Evolutionary conservation across 2,329 filamentous ascomycete species (phyloP).

Genomic region (Celoporthe dispersa): DNA sequence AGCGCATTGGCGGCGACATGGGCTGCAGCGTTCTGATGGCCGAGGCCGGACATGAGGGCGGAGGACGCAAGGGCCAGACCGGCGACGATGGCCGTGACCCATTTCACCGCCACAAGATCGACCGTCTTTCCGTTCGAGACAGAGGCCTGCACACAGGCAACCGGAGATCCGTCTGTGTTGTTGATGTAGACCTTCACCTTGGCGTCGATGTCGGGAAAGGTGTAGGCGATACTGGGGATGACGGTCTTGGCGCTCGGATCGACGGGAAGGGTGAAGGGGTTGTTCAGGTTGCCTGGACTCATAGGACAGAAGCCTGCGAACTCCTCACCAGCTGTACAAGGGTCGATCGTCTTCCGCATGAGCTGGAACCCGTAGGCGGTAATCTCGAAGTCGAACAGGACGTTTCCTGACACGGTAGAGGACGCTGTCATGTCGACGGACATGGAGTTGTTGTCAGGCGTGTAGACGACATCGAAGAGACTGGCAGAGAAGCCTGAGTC

Average conservation of each 20-base stretch:
- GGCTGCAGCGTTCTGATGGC: constrained; percentile 84
- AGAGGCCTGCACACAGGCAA: constrained; percentile 80
- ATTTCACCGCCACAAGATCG: constrained; percentile 78
- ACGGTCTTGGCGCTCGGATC: constrained; percentile 57
- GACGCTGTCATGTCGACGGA: constrained; percentile 72
- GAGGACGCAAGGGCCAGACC: constrained; percentile 77
- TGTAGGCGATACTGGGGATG: constrained; percentile 80
- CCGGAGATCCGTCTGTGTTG: constrained; percentile 56
- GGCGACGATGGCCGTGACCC: constrained; percentile 78
- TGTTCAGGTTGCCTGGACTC: constrained; percentile 65
- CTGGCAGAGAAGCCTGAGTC: constrained; percentile 80
- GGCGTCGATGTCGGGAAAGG: constrained; percentile 81
- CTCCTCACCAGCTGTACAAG: constrained; percentile 59
- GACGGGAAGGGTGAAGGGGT: constrained; percentile 64
- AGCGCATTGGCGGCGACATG: constrained; percentile 85
- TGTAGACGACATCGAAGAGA: constrained; percentile 77
- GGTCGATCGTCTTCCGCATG: constrained; percentile 66
- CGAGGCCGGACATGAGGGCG: constrained; percentile 79
- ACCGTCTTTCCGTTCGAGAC: constrained; percentile 86
- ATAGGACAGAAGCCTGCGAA: constrained; percentile 79
- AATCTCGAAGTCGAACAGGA: constrained; percentile 71
- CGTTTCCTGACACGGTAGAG: constrained; percentile 74
- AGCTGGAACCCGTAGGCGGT: constrained; percentile 75
- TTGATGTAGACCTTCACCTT: constrained; percentile 77
- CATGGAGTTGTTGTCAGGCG: constrained; percentile 66